Base-by-base conservation (phyloP, 202 grass and related monocot species). In the Setaria italica region DNA sequence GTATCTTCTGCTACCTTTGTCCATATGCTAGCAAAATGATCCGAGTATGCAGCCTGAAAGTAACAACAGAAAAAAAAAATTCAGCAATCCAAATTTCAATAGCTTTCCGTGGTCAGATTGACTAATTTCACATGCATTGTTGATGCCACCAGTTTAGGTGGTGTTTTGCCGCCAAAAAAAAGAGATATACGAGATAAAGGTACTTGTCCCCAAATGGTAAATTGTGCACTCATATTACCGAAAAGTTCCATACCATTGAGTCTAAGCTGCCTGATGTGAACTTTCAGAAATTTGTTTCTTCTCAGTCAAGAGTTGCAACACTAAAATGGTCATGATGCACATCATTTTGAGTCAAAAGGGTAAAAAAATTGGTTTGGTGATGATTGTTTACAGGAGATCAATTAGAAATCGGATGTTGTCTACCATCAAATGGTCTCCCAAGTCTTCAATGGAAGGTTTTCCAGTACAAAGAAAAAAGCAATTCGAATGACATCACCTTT, bases 1-100 rank as follows among this genome's bases (percentile, higher is more conserved):
- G 90, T 95, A 75, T 93, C 91, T 85, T 99, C 93, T 77, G 93
- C 91, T 76, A 92, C 80, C 68, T 92, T 95, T 80, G 77, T 89
- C 96, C 96, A 95, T 59, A 94, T 72, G 56, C 62, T 80, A 80
- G 76, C 88, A 74, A 94, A 92, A 49, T 92, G 91, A n/a, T 99
- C 91, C 3, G 88, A 93, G 56, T 92, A 91, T 60, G 15, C 60
- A 72, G 92, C 83, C 96, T 99, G 85, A 80, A 67, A n/a, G 79
- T 80, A 9, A 11, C 39, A 43, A 25, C 20, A 11, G 46, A 39
- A 51, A 35, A 41, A 73, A 35, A 25, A 70, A 39, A 60, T 39
- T n/a, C 19, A 79, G 46, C 7, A 19, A 69, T 34, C 45, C 20
- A 54, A 21, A 57, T 58, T 71, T 55, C 6, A 74, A 53, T 75